A percentile compares a stretch with the other conserved stretches of the same genome.
These are phyloP conservation scores for Leccinellum rugosiceps DNA, from an alignment of 768 basidiomycete species.

Conservation along the genomic window DNA sequence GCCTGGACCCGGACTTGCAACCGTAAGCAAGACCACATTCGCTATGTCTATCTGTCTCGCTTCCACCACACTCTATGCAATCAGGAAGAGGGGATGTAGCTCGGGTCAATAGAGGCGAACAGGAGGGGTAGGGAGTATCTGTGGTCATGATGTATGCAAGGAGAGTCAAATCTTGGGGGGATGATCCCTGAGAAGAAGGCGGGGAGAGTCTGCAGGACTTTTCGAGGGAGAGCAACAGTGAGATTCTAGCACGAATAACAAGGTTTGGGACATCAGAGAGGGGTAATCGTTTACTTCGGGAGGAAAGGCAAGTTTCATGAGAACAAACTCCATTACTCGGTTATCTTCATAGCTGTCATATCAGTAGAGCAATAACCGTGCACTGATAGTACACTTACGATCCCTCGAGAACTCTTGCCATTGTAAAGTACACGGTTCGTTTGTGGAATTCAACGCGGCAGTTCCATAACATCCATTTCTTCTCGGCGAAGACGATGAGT, in stretches of 20 bases:
- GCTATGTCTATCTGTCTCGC: too few species aligned
- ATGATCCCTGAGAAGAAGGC: slow-evolving; percentile 25
- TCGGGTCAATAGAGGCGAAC: slow-evolving; percentile 23
- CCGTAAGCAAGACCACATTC: too few species aligned
- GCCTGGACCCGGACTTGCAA: too few species aligned
- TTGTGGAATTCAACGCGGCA: slow-evolving; percentile 74
- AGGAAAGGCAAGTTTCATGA: slow-evolving; percentile 64
- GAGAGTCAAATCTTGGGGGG: slow-evolving; percentile 24
- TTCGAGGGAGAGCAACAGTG: slow-evolving; percentile 16
- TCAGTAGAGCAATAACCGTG: slow-evolving; percentile 1
- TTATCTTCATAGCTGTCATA: slow-evolving; percentile 43
- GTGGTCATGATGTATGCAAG: slow-evolving; percentile 1
- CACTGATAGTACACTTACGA: slow-evolving; percentile 38
- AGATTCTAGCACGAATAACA: slow-evolving; percentile 12
- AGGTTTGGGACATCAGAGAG: slow-evolving; percentile 15
- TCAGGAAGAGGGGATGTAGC: slow-evolving; percentile 21
- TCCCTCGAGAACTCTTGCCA: slow-evolving; percentile 59
- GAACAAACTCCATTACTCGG: slow-evolving; percentile 65
- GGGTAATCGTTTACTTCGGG: slow-evolving; percentile 39
- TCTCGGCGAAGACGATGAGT: too few species aligned
- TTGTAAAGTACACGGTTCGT: slow-evolving; percentile 67
- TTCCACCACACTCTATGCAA: slow-evolving; percentile 10
- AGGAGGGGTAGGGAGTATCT: neutral
- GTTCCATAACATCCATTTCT: slow-evolving; percentile 72
- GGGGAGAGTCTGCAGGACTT: slow-evolving; percentile 26